phyloP scores from a whole-genome alignment of 768 basidiomycete species.

The Xerocomus potaroensis region DNA sequence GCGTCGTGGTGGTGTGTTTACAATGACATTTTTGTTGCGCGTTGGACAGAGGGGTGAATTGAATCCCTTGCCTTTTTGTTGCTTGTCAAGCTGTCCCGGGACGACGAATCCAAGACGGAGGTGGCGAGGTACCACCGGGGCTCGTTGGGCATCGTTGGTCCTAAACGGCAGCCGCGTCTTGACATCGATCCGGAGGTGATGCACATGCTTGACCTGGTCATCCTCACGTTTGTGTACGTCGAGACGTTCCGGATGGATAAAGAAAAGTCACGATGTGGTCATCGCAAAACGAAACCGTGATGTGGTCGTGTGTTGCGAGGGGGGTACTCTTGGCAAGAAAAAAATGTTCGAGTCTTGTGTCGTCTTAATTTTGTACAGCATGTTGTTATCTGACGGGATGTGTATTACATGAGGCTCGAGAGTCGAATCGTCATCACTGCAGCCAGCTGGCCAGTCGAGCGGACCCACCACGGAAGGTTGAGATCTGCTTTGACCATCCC shows the following conservation, averaged over 20 bases:
- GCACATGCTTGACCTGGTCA: conserved; percentile 22
- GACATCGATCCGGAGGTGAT: conserved; percentile 14
- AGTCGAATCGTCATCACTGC: too few species aligned
- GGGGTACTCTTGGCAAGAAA: too few species aligned
- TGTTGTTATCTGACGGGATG: too few species aligned
- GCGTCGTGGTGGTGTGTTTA: conserved; percentile 8
- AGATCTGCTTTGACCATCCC: too few species aligned
- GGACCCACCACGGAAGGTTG: too few species aligned
- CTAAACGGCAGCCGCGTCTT: conserved; percentile 9
- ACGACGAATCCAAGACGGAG: conserved; percentile 11
- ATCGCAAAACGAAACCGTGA: not conserved
- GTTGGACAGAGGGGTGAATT: too few species aligned
- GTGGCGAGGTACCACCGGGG: conserved; percentile 16
- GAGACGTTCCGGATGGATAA: conserved; percentile 19
- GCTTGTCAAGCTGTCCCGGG: conserved; percentile 17
- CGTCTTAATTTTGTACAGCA: too few species aligned
- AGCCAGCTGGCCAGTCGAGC: too few species aligned
- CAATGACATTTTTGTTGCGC: not conserved
- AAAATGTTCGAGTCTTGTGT: too few species aligned
- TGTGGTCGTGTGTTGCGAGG: not conserved
- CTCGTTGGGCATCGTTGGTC: conserved; percentile 15
- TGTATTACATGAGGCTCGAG: too few species aligned
- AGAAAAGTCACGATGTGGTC: not conserved
- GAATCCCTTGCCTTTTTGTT: too few species aligned
- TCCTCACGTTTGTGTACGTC: conserved; percentile 25